Base-by-base conservation (phyloP, 2,329 filamentous ascomycete species). In the Diaporthe humulicola region DNA sequence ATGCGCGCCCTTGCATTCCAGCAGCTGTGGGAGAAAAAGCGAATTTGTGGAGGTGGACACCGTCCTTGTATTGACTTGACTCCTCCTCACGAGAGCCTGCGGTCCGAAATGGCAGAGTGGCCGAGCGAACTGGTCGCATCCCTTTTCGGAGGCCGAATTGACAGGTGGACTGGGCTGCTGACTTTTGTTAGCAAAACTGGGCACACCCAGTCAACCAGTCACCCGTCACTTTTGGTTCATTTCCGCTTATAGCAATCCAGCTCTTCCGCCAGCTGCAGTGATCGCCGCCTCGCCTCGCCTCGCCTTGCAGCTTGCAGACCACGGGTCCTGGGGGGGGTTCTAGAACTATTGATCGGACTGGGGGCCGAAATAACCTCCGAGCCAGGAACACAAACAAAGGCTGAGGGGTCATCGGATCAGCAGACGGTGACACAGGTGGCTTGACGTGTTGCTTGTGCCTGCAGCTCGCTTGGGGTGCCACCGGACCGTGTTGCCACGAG, bases 261-360 rank as follows among this genome's bases (percentile, higher is more conserved):
- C 33, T 38, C 28, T 50, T 40, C 48, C 22, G 33, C 48, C 48
- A 69, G 64, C 64, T 69, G 64, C 64, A 69, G 64, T 69, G 64
- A 69, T 69, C 48, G 61, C 22, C 61, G 45, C 45, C 60, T 48
- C 25, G 60, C 60, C 61, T 67, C 61, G 61, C 61, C 61, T 52
- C 25, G 61, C 61, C 61, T 36, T 28, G 64, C 42, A 66, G 61
- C 38, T 22, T 15, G 61, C 45, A 69, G 64, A n/a, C 45, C 58
- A 64, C 40, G 58, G 52, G 22, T 22, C 42, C 60, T 66, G 40
- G 60, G 60, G 25, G 30, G 45, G 61, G 64, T 69, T 69, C 64
- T 69, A 69, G 64, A 69, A 69, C 48, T 36, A 40, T 22, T 54
- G 64, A 69, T 69, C 64, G 33, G 64, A 69, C 64, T 45, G 45